Conservation (phyloP, 352 stramenopile genomes). For the Globisporangium mamillatum region DNA sequence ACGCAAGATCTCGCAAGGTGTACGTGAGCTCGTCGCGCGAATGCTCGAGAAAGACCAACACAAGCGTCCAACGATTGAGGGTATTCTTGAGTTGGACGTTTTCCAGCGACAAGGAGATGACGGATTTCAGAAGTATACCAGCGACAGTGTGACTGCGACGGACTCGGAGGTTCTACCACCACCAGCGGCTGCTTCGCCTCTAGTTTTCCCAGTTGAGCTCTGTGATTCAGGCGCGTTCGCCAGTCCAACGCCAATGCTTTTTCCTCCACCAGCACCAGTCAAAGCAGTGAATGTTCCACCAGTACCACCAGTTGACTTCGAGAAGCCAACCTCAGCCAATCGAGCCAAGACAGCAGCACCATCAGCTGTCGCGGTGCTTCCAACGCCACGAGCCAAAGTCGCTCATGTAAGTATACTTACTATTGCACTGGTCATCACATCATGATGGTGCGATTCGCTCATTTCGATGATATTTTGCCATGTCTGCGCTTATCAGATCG, state of each 20-base stretch:
- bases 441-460: neutral
- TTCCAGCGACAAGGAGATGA: neutral
- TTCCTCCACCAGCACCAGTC: conserved; percentile 12
- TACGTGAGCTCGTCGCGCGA: conserved; percentile 2
- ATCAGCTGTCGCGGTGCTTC: conserved; percentile 4
- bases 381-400: conserved; percentile 13
- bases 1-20: neutral
- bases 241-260: neutral
- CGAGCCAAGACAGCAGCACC: neutral
- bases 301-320: neutral
- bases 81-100: conserved; percentile 4
- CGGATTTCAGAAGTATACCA: conserved; percentile 1
- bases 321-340: neutral
- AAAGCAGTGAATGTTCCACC: neutral
- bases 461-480: neutral
- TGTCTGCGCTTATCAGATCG: neutral
- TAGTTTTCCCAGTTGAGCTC: neutral
- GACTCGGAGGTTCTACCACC: neutral
- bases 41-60: conserved; percentile 17
- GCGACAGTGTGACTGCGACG: neutral
- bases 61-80: conserved; percentile 11
- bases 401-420: conserved; percentile 4
- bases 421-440: neutral
- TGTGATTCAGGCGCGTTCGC: neutral
- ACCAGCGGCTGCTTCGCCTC: neutral